Evolutionary conservation across 2,329 filamentous ascomycete species (phyloP).

Genomic region (Aspergillus tanneri): DNA sequence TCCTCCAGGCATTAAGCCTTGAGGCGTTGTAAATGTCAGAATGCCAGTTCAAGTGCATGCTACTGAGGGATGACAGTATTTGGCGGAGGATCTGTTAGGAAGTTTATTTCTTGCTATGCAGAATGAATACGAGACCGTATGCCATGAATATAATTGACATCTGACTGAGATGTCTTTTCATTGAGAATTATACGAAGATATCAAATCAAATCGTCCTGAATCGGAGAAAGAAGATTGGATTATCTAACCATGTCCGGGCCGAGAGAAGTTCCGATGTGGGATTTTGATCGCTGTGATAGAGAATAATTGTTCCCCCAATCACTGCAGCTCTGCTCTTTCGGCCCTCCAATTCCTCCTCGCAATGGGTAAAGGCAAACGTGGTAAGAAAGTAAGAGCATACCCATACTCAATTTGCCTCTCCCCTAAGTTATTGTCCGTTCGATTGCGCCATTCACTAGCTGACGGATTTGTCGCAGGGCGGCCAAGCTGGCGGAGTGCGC

Average conservation of each 20-base stretch:
- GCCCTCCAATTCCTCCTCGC: neutral
- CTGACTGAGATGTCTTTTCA: too few relatives aligned
- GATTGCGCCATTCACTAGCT: neutral
- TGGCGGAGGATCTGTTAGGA: too few relatives aligned
- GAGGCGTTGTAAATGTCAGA: neutral
- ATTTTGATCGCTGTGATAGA: slow-evolving; percentile 4
- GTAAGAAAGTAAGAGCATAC: slow-evolving; percentile 27
- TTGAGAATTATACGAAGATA: too few relatives aligned
- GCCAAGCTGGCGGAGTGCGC: slow-evolving; percentile 42
- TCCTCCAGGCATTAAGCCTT: slow-evolving; percentile 12
- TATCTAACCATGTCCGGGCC: slow-evolving; percentile 14
- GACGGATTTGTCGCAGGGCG: slow-evolving; percentile 33
- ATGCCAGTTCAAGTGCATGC: neutral
- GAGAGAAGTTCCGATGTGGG: slow-evolving; percentile 9
- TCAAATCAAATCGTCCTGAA: too few relatives aligned
- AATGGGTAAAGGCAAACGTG: slow-evolving; percentile 32
- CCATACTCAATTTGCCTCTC: neutral
- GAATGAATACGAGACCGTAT: too few relatives aligned
- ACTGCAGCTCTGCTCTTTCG: neutral
- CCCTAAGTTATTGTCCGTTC: neutral
- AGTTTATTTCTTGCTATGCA: too few relatives aligned
- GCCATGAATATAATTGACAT: too few relatives aligned
- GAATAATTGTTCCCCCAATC: slow-evolving; percentile 7
- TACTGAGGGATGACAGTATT: too few relatives aligned
- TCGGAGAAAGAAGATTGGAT: neutral